Evolutionary conservation across 2,329 filamentous ascomycete species (phyloP), one percentile per base, ranked within the genome.

Genomic region (Pseudogymnoascus sp.): DNA sequence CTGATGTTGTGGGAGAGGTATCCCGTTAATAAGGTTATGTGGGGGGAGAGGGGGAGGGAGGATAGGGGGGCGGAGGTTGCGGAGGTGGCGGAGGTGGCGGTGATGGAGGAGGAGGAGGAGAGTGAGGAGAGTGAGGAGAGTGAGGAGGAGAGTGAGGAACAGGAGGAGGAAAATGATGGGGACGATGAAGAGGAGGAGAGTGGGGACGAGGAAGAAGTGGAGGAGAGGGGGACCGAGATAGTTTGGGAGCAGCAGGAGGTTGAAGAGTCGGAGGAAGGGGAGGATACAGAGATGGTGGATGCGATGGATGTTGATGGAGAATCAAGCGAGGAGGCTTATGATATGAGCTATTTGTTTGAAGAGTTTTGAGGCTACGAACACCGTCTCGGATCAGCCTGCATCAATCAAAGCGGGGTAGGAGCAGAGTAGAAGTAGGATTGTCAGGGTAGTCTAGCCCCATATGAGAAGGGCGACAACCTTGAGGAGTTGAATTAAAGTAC

Each of bases 1-100:
- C 50, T 56, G n/a, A 25, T n/a, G n/a, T 56, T 56, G 50, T 56
- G 50, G 50, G 50, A 56, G 50, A 34, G 50, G n/a, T 56, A 56
- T 18, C 50, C 50, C n/a, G 21, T 56, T 4, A 56, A 56, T 34
- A 56, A 34, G 50, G 50, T 34, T 11, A 56, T 56, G n/a, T 56
- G 50, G 50, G 50, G n/a, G n/a, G 50, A 34, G 50, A 56, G 5
- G 44, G 23, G 4, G 28, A 56, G 50, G 50, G 50, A 56, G 25
- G 50, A 56, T 18, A 56, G 50, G n/a, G 50, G 12, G n/a, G 28
- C 28, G 8, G 50, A 18, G 8, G n/a, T 34, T 4, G 50, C 23
- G 18, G 21, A 18, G 8, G n/a, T 34, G 8, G 50, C 23, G 18
- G 21, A 1, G n/a, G n/a, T 34, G 8, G 25, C n/a, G 25, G 50